These are phyloP conservation scores for Toxoplasma gondii DNA, from an alignment of 169 alveolate genomes.

Conservation along the genomic window DNA sequence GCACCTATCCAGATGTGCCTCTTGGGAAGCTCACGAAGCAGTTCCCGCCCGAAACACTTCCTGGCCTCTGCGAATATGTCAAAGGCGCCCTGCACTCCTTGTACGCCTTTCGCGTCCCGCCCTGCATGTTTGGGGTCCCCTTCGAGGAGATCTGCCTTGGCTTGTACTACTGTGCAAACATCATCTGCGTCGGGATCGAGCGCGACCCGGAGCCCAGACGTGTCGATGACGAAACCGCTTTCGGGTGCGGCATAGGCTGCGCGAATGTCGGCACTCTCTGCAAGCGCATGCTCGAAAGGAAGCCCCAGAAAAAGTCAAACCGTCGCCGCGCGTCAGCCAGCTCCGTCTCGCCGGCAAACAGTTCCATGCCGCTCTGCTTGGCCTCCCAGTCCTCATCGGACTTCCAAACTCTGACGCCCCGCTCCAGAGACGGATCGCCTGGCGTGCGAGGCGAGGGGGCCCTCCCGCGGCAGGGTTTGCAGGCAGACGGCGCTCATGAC, in stretches of 20 bases:
- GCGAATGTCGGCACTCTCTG: not conserved
- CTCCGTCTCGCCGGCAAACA: too few species aligned
- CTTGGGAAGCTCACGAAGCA: not conserved
- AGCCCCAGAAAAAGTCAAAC: not conserved
- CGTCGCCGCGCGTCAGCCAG: not conserved
- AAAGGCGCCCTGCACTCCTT: slow-evolving; percentile 15
- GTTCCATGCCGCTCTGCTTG: too few species aligned
- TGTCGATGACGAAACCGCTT: not conserved
- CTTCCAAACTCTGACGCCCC: too few species aligned
- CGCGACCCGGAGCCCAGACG: not conserved
- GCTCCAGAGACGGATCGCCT: too few species aligned
- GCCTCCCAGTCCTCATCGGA: too few species aligned
- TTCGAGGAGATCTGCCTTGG: slow-evolving; percentile 27
- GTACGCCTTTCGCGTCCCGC: slow-evolving; percentile 30
- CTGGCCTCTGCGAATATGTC: not conserved
- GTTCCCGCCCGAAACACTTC: slow-evolving; percentile 7
- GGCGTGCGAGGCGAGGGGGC: not conserved
- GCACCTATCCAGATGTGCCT: slow-evolving; percentile 45
- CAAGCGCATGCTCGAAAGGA: not conserved
- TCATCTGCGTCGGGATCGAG: slow-evolving; percentile 15
- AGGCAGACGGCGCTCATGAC: too few species aligned
- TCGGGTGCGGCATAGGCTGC: not conserved
- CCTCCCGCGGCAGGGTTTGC: not conserved
- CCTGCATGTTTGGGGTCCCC: slow-evolving; percentile 26
- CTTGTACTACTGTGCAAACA: slow-evolving; percentile 23